Base-by-base conservation (phyloP, 805 yeast genomes). In the Saccharomycopsis fibuligera region DNA sequence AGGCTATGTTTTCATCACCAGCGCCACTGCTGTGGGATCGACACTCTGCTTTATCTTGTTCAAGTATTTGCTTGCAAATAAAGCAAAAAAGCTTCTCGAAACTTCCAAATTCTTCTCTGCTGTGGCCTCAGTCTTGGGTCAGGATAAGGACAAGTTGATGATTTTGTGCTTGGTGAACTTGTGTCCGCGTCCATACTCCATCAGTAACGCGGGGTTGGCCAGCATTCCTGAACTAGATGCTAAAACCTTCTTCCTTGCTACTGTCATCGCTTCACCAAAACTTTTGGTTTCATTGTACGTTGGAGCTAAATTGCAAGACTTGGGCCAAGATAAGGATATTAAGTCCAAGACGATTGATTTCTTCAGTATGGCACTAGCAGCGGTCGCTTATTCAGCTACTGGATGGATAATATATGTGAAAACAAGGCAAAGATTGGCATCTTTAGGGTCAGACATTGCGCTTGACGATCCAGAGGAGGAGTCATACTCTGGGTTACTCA, bases 101-200 rank as follows among this genome's bases (percentile, higher is more conserved):
- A 58, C 74, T 3, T 85, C 84, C 60, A 76, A 76, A 48, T 79
- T 76, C 52, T 78, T 93, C 55, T 75, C 81, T 55, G 87, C 95
- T 0, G 75, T 93, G 54, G 74, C 86, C 0, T 79, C 81, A 47
- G 84, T 87, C 3, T 63, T 91, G 51, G 79, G 44, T 14, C 37
- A 75, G 56, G 95, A 87, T 50, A 76, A 78, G 48, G 82, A 83
- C 56, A 76, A 80, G 50, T 74, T 89, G 49, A 62, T 80, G 54
- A 65, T 93, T 22, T 64, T 91, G 46, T 76, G 84, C 45, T 69
- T 91, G 60, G 74, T 91, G 25, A 71, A 97, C 48, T 64, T 91
- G 49, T 88, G 96, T 57, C 99, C 99, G 0, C 74, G 91, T 58
- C 98, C 98, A 0, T 93, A 89, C 62, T 88, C 96, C 2, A 68